Evolutionary conservation across 257 asterid species (phyloP).

Genomic region (Ehretia macrophylla): DNA sequence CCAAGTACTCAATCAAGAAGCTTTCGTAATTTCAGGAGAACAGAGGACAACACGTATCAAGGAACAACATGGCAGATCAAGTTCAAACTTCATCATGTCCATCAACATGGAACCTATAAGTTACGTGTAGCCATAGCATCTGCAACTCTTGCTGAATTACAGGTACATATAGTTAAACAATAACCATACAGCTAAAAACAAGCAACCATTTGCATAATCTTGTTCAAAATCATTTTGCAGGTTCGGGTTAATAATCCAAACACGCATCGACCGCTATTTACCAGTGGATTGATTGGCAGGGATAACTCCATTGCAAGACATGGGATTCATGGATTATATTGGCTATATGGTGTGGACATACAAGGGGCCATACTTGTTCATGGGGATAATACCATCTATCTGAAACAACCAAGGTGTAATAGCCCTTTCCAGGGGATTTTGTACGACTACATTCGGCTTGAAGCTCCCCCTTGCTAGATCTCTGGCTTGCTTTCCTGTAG

Average conservation of each 20-base stretch:
- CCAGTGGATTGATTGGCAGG: constrained; percentile 61
- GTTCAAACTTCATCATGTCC: constrained; percentile 43
- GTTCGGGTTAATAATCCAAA: constrained; percentile 44
- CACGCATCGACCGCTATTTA: constrained; percentile 37
- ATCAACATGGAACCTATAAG: constrained; percentile 41
- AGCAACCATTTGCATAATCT: neutral
- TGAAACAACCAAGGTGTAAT: constrained; percentile 52
- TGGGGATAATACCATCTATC: constrained; percentile 50
- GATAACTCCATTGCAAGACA: constrained; percentile 81
- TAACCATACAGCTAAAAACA: neutral
- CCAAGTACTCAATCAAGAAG: neutral
- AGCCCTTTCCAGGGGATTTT: constrained; percentile 58
- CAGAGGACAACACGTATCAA: constrained; percentile 37
- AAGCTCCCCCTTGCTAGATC: constrained; percentile 33
- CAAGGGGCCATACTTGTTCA: constrained; percentile 24
- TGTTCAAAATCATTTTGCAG: constrained; percentile 20
- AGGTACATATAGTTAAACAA: constrained; percentile 41
- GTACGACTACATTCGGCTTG: constrained; percentile 75
- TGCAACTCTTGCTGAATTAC: constrained; percentile 62
- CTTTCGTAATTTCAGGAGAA: constrained; percentile 34
- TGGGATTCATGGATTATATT: constrained; percentile 74
- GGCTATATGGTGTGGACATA: constrained; percentile 57
- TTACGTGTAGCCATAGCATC: constrained; percentile 77
- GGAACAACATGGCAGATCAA: constrained; percentile 87
- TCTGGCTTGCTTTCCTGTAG: neutral